Base-by-base conservation (phyloP, 139 green algal genomes). In the Axilococcus clingmanii region DNA sequence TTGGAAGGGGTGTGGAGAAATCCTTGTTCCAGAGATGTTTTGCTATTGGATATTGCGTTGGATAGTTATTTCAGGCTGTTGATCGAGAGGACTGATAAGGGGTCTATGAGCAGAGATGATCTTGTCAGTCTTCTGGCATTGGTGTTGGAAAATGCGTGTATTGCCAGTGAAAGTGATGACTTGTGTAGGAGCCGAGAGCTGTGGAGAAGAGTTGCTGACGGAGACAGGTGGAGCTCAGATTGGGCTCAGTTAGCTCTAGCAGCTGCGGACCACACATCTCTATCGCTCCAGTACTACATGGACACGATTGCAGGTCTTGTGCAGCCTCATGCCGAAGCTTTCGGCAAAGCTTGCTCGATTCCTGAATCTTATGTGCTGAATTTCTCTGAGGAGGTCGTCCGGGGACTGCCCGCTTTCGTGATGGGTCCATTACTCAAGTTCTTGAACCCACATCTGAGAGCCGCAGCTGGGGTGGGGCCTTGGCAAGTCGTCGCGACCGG, bases 11-110 rank as follows among this genome's bases (percentile, higher is more conserved):
- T 80, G 59, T 94, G 86, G 79, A 63, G 6, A 33, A 32, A 59
- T 34, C 24, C 37, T 14, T 24, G 63, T 9, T 76, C 77, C 31
- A 72, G 88, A 24, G 86, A 94, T 66, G 60, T 91, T 40, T 54
- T 93, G 51, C 76, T 95, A 63, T 77, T 95, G 36, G 88, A 96
- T 78, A 84, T 93, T 34, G 76, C 86, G 1, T 71, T 96, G 33
- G 88, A 96, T 53, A 73, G 54, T 55, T 94, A 79, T 71, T 85
- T 91, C 60, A 62, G 88, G 6, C 57, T 74, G n/a, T 53, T 54
- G 16, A 46, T 96, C 8, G 83, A 91, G 63, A 59, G 68, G n/a
- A 68, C 59, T 7, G 78, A 91, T 57, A 63, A 59, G 50, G 48
- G 22, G 7, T 42, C 50, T 22, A 48, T 81, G 22, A 19, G 40